Evolutionary conservation across 1,284 basidiomycete species (phyloP).

Genomic region (Cryptococcus sp.): DNA sequence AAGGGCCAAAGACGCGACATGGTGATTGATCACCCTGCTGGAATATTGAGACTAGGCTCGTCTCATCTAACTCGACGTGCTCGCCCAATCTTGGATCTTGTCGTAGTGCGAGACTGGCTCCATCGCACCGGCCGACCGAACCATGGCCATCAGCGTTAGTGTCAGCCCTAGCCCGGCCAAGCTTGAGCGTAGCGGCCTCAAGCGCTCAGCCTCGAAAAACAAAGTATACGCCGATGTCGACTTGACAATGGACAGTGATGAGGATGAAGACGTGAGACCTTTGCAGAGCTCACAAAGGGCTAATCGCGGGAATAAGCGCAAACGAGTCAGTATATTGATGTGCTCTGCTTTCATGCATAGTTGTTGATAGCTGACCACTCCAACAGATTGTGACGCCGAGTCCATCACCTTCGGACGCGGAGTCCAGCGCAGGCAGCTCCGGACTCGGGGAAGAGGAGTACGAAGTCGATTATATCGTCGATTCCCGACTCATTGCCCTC

Average conservation of each 20-base stretch:
- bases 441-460: constrained; percentile 40
- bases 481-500: constrained; percentile 28
- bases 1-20: too few relatives aligned
- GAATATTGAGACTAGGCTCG: too few relatives aligned
- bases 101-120: too few relatives aligned
- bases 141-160: too few relatives aligned
- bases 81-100: too few relatives aligned
- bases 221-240: constrained; percentile 31
- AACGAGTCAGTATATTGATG: constrained; percentile 20
- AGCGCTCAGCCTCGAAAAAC: constrained; percentile 16
- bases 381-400: constrained; percentile 2
- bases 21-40: too few relatives aligned
- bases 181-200: constrained; percentile 2
- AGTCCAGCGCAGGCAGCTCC: constrained; percentile 1
- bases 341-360: not conserved
- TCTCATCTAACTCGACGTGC: too few relatives aligned
- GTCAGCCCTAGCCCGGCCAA: too few relatives aligned
- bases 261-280: constrained; percentile 8
- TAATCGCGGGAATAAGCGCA: constrained; percentile 16
- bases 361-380: not conserved
- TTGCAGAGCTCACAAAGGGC: not conserved
- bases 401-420: not conserved
- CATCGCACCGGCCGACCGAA: too few relatives aligned
- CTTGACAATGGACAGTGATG: constrained; percentile 28
- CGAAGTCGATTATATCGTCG: constrained; percentile 44